Percentiles rank a stretch among this genome's conserved stretches.
Conservation (phyloP, 2,329 filamentous ascomycete species). For the Lizonia empirigonia region DNA sequence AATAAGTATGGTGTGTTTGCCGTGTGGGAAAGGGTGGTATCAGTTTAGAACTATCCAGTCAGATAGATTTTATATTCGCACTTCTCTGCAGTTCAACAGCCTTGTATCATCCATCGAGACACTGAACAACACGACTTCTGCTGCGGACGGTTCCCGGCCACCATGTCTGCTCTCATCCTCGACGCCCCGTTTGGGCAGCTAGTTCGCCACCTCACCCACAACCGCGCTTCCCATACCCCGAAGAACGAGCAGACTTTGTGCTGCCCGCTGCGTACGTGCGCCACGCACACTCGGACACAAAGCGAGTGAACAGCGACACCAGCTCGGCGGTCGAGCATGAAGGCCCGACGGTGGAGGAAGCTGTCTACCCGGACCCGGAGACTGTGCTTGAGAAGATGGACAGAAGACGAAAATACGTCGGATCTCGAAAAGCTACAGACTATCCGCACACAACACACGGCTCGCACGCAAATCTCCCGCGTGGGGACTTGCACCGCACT, state of each 20-base stretch:
- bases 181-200: conserved; percentile 65
- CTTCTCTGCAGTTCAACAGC: neutral
- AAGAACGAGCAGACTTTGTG: conserved; percentile 62
- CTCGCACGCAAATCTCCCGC: conserved; percentile 39
- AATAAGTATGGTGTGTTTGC: neutral
- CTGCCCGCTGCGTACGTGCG: conserved; percentile 54
- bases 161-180: conserved; percentile 54
- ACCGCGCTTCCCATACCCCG: conserved; percentile 62
- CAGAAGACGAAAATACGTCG: conserved; percentile 21
- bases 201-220: conserved; percentile 60
- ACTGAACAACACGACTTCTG: neutral
- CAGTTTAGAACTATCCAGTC: neutral
- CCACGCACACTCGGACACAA: conserved; percentile 15
- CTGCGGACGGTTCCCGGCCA: neutral
- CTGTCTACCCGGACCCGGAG: conserved; percentile 31
- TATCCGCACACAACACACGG: conserved; percentile 31
- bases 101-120: neutral
- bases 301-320: conserved; percentile 18
- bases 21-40: neutral
- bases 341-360: conserved; percentile 32
- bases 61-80: neutral
- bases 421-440: conserved; percentile 46
- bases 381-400: conserved; percentile 32
- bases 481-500: conserved; percentile 48
- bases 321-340: conserved; percentile 22